phyloP scores from a whole-genome alignment of 2,329 filamentous ascomycete species.

The Cercospora sp. region DNA sequence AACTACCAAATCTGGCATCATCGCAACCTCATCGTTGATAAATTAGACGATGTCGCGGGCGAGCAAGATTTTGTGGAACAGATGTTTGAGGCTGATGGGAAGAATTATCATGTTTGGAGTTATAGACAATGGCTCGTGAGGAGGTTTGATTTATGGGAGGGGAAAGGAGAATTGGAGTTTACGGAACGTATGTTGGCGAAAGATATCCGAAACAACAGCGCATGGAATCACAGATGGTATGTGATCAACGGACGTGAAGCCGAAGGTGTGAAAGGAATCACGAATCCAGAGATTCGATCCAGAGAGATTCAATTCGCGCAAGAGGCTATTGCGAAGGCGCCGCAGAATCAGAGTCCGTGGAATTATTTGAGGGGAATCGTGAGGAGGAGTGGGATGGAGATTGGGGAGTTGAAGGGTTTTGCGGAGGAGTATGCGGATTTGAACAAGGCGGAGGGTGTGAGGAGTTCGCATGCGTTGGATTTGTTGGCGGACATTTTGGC shows the following conservation, averaged over 20 bases:
- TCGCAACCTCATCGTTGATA: conserved; percentile 58
- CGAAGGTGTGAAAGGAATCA: conserved; percentile 40
- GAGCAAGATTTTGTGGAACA: conserved; percentile 74
- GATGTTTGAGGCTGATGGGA: conserved; percentile 84
- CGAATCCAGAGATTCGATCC: conserved; percentile 60
- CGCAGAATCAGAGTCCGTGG: conserved; percentile 94
- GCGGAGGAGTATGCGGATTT: conserved; percentile 55
- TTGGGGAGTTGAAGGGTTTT: conserved; percentile 55
- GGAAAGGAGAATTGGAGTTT: conserved; percentile 61
- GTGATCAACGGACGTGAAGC: conserved; percentile 68
- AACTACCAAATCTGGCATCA: conserved; percentile 98
- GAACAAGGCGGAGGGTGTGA: conserved; percentile 52
- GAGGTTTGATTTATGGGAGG: conserved; percentile 56
- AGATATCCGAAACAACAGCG: conserved; percentile 93
- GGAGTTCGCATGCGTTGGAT: conserved; percentile 66
- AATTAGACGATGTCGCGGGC: conserved; percentile 39
- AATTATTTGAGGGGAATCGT: conserved; percentile 82
- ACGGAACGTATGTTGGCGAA: conserved; percentile 71
- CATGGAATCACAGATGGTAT: conserved; percentile 97
- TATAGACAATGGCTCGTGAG: conserved; percentile 81
- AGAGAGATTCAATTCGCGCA: conserved; percentile 70
- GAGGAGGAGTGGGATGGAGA: conserved; percentile 59
- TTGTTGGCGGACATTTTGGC: conserved; percentile 67
- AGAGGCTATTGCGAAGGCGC: conserved; percentile 71
- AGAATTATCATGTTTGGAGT: conserved; percentile 99